Base-by-base conservation (phyloP, 345 rosid genomes). In the Atalantia buxifolia region DNA sequence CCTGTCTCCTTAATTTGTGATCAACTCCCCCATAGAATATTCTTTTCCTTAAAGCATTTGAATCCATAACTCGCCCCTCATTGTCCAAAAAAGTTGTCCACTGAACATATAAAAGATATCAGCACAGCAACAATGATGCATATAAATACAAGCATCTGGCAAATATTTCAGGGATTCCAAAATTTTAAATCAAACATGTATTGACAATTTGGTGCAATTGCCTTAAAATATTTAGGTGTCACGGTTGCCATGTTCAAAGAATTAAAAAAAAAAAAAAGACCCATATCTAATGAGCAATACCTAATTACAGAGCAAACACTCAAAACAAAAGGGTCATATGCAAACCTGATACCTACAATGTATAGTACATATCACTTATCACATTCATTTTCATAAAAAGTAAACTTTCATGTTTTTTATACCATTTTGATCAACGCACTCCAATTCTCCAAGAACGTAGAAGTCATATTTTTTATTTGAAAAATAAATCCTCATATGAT, bases 21-120 rank as follows among this genome's bases (percentile, higher is more conserved):
- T 92, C 98, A 80, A 90, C 87, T 88, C 97, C 98, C 72, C 99
- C 99, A 80, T 92, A 92, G 87, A 94, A 94, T 78, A 97, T 87
- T 88, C 97, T 93, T 81, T 88, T 89, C 80, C 90, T 87, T 71
- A 93, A 86, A 68, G 93, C 92, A 78, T 87, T 80, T 71, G 97
- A 76, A 85, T 93, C 93, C 65, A 84, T 78, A 66, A 94, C 86
- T 69, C 96, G 91, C 73, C 98, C 98, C 86, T 94, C 98, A 69
- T 88, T 90, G 84, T 93, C 98, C 89, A 94, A 79, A 85, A 92
- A 92, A 64, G 90, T 91, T 56, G 86, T 84, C 92, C 93, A 94
- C 99, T 94, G 86, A 78, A 83, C 83, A 64, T 62, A 72, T 70
- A 60, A 31, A 77, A 45, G 76, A 59, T 36, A 61, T 77, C 42